phyloP scores from a whole-genome alignment of 2,329 filamentous ascomycete species.

The Cladosporium sp. region DNA sequence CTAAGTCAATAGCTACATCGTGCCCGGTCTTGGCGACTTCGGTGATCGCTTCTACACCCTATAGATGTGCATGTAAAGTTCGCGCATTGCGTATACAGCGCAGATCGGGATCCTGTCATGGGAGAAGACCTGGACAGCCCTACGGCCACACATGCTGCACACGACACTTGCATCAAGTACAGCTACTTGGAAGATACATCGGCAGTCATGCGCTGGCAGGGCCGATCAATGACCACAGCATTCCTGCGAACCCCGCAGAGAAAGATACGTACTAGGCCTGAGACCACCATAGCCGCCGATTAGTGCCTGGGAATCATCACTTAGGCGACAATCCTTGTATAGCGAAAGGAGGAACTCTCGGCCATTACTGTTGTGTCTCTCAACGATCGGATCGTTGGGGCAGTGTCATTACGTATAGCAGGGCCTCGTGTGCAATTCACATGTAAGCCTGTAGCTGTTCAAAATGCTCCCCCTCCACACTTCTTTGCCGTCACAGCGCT shows the following conservation, averaged over 20 bases:
- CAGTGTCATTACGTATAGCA: neutral
- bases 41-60: slow-evolving; percentile 95
- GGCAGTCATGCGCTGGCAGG: slow-evolving; percentile 5
- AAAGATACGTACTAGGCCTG: neutral
- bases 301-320: neutral
- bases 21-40: slow-evolving; percentile 91
- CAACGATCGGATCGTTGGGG: neutral
- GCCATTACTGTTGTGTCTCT: neutral
- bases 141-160: neutral
- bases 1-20: slow-evolving; percentile 73
- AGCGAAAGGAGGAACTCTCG: neutral
- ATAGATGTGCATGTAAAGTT: slow-evolving; percentile 41
- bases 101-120: neutral
- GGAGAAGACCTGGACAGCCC: neutral
- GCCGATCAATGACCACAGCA: slow-evolving; percentile 1
- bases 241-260: slow-evolving; percentile 7
- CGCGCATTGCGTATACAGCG: neutral
- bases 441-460: neutral
- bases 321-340: neutral
- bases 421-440: neutral
- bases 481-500: neutral
- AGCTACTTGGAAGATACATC: slow-evolving; percentile 6
- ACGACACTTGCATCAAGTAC: slow-evolving; percentile 8
- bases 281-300: neutral
- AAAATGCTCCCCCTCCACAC: neutral